Evolutionary conservation across 768 basidiomycete genomes (phyloP), one percentile per base, ranked within the genome.

Genomic region (Lactifluus echinatus): DNA sequence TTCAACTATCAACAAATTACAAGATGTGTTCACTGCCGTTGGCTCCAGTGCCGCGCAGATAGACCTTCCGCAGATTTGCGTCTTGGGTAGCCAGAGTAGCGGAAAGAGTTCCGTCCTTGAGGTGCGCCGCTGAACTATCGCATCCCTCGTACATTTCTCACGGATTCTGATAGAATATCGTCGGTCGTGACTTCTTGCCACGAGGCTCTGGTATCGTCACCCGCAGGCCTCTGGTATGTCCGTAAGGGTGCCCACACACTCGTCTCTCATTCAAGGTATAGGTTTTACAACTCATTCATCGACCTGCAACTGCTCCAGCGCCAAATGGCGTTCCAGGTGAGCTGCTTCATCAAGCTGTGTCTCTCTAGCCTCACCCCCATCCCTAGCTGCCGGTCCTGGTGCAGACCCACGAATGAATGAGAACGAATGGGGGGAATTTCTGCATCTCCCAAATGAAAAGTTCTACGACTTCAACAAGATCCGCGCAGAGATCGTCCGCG

Each of bases 201-300:
- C 89, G 96, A 78, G 96, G 96, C 70, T 90, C 93, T 55, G 95
- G 95, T 73, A 99, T 99, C 67, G 95, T 99, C 72, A 98, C 95
- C 50, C 83, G 95, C 68, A 83, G 96, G 69, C 96, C 96, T 55
- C 75, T 99, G 73, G 94, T 95, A 70, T 66, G 84, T 66, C 24
- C 6, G 11, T 45, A 6, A 17, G 31, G 12, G 44, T 34, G 37
- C 21, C 28, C 15, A n/a, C 33, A 31, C 53, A 43, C 14, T 45
- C 55, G 57, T 51, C 46, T 46, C 50, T 50, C 43, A 40, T 46
- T 0, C n/a, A 23, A 4, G 28, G 52, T 52, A 51, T 61, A 90
- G 89, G 85, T 95, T 50, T 78, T 99, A 21, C 96, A 98, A 85
- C 82, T 99, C 44, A 94, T 97, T 69, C 83, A 98, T 72, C 77